phyloP scores from a whole-genome alignment of 768 basidiomycete genomes.

The Boletus huronensis region DNA sequence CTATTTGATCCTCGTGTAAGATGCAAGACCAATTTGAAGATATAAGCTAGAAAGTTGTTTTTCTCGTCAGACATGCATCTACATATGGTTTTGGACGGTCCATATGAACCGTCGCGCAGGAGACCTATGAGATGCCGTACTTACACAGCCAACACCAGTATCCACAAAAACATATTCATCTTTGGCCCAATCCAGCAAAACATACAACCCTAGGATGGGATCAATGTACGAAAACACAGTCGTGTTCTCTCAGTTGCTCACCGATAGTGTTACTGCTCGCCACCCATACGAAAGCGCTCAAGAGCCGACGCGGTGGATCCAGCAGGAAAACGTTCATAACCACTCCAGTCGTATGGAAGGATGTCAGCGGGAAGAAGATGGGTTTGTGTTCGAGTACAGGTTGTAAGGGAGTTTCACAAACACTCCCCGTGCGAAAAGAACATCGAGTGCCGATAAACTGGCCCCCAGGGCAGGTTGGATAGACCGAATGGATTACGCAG shows the following conservation, averaged over 20 bases:
- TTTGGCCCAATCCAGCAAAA: slow-evolving; percentile 63
- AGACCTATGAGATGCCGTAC: slow-evolving; percentile 27
- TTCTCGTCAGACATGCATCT: slow-evolving; percentile 1
- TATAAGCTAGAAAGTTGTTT: slow-evolving; percentile 40
- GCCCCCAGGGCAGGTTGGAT: slow-evolving; percentile 5
- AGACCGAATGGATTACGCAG: slow-evolving; percentile 2
- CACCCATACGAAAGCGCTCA: slow-evolving; percentile 72
- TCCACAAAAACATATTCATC: slow-evolving; percentile 69
- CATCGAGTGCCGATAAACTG: slow-evolving; percentile 1
- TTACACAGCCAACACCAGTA: slow-evolving; percentile 69
- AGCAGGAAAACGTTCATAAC: slow-evolving; percentile 79
- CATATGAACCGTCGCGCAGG: background rate
- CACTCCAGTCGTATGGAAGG: slow-evolving; percentile 61
- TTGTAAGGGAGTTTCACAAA: slow-evolving; percentile 13
- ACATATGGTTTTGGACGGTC: background rate
- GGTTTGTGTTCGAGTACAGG: slow-evolving; percentile 33
- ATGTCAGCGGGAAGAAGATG: slow-evolving; percentile 54
- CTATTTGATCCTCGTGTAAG: slow-evolving; percentile 59
- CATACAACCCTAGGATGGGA: slow-evolving; percentile 54
- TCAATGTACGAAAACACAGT: background rate
- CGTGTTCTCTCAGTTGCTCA: slow-evolving; percentile 3
- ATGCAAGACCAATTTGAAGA: slow-evolving; percentile 81
- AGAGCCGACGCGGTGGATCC: slow-evolving; percentile 55
- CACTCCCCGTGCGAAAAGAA: slow-evolving; percentile 6
- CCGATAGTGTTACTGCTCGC: slow-evolving; percentile 38